Percentiles rank a stretch among this genome's conserved stretches.
Conservation (phyloP, 768 basidiomycete genomes). For the Panaeolus papilionaceus region DNA sequence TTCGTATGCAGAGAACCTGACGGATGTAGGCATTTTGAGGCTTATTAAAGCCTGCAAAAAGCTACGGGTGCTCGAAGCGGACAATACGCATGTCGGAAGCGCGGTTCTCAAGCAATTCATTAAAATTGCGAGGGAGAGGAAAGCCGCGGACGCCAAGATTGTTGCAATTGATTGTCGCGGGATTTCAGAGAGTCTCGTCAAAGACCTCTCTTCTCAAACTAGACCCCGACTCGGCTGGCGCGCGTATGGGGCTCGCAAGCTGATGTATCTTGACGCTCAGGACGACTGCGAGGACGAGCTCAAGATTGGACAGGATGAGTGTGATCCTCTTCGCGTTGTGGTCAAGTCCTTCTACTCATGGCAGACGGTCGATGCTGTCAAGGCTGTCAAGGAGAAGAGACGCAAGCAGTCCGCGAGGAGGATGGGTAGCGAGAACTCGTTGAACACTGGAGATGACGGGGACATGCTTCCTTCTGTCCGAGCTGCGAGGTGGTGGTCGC, state of each 20-base stretch:
- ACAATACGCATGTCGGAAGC: slow-evolving; percentile 77
- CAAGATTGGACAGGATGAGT: slow-evolving; percentile 80
- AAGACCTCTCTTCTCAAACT: slow-evolving; percentile 62
- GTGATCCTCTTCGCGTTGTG: slow-evolving; percentile 73
- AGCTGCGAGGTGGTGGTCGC: slow-evolving; percentile 59
- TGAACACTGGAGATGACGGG: slow-evolving; percentile 36
- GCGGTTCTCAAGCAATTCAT: slow-evolving; percentile 73
- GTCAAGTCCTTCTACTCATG: slow-evolving; percentile 87
- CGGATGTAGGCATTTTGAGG: slow-evolving; percentile 64
- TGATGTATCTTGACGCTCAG: slow-evolving; percentile 72
- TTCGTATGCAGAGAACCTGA: slow-evolving; percentile 69
- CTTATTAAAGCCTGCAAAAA: slow-evolving; percentile 70
- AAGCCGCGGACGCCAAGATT: slow-evolving; percentile 56
- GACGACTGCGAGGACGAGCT: slow-evolving; percentile 69
- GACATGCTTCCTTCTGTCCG: slow-evolving; percentile 31
- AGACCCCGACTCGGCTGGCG: slow-evolving; percentile 80
- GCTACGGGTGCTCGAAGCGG: slow-evolving; percentile 75
- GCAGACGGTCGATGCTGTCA: slow-evolving; percentile 85
- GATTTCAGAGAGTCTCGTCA: slow-evolving; percentile 64
- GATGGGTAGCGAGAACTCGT: slow-evolving; percentile 43
- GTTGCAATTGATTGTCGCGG: slow-evolving; percentile 81
- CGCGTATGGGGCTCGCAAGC: slow-evolving; percentile 71
- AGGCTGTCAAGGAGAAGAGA: slow-evolving; percentile 67
- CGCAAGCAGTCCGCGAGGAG: slow-evolving; percentile 57
- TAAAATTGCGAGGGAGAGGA: slow-evolving; percentile 53